Base-by-base conservation (phyloP, 2,329 filamentous ascomycete species). In the Colletotrichum kahawae region DNA sequence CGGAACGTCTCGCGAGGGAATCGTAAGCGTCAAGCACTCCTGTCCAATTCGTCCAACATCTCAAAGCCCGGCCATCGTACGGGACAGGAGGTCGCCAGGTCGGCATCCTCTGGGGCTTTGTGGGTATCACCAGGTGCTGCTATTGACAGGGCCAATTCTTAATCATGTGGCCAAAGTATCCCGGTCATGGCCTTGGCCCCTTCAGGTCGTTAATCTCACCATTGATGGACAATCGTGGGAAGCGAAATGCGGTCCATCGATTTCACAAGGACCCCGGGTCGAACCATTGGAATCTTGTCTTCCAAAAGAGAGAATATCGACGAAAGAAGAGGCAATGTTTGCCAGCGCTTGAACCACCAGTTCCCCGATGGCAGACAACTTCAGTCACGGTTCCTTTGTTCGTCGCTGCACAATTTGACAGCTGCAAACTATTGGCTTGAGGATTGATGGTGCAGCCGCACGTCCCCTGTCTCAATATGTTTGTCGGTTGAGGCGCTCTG, bases 151-250 rank as follows among this genome's bases (percentile, higher is more conserved):
- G 38, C 31, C 34, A 24, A 48, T 63, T 70, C 63, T 72, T 34
- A 74, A 75, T 75, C 72, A 75, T 75, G 72, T 75, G 72, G 62
- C 57, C 72, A 63, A 57, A 48, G 16, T 9, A 75, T 57, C 72
- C 72, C 27, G 59, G 68, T 54, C 63, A 13, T n/a, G 33, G 43
- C 56, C 56, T 48, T 71, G 63, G 62, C 63, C 43, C 63, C 63
- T 75, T 75, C 64, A 29, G 72, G 65, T 75, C 72, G 68, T 75
- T 75, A 75, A 75, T 75, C 72, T 75, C 68, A 63, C 68, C 68
- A 63, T 43, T 36, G 69, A 63, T 71, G 68, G 38, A 43, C 68
- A 75, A 72, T 75, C 72, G 72, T 72, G 51, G 56, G 68, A 75
- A 72, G 72, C 72, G 72, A 75, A 59, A 75, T 75, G 54, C 38